Conservation (phyloP, 768 basidiomycete species). For the Mycena maculata region DNA sequence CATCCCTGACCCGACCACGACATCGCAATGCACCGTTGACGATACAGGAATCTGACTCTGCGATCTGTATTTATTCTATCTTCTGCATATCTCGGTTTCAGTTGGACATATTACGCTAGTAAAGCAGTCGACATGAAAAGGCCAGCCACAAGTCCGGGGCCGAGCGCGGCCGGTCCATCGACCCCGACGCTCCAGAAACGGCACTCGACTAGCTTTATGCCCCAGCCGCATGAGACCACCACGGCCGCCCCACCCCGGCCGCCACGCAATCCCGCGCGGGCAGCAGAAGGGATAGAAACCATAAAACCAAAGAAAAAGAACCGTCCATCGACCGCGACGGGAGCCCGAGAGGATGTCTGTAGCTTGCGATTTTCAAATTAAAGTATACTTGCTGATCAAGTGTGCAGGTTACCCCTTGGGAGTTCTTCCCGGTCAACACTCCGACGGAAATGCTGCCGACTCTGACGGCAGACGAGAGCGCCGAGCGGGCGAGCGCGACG, state of each 20-base stretch:
- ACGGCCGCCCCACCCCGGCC: constrained; percentile 44
- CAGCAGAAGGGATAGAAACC: too few species aligned
- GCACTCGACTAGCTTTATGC: constrained; percentile 37
- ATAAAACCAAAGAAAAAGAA: constrained; percentile 26
- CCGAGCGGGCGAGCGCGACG: constrained; percentile 14
- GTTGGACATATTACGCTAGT: too few species aligned
- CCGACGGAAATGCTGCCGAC: constrained; percentile 7
- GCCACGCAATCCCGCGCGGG: constrained; percentile 48
- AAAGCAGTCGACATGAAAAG: too few species aligned
- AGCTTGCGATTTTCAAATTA: not conserved
- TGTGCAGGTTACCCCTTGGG: constrained; percentile 39
- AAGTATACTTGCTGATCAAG: not conserved
- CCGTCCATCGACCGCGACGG: constrained; percentile 42
- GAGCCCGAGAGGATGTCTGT: constrained; percentile 44
- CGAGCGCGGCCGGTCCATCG: not conserved
- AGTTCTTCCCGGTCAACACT: constrained; percentile 41
- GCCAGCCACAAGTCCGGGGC: constrained; percentile 28
- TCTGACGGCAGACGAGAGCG: constrained; percentile 9
- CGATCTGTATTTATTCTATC: too few species aligned
- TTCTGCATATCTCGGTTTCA: too few species aligned
- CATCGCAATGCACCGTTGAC: too few species aligned
- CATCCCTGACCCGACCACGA: too few species aligned
- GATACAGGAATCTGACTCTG: too few species aligned
- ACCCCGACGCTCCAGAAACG: constrained; percentile 46
- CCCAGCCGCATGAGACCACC: constrained; percentile 35